Conservation (phyloP, 108 stramenopile genomes). For the Cyclotella baltica region DNA sequence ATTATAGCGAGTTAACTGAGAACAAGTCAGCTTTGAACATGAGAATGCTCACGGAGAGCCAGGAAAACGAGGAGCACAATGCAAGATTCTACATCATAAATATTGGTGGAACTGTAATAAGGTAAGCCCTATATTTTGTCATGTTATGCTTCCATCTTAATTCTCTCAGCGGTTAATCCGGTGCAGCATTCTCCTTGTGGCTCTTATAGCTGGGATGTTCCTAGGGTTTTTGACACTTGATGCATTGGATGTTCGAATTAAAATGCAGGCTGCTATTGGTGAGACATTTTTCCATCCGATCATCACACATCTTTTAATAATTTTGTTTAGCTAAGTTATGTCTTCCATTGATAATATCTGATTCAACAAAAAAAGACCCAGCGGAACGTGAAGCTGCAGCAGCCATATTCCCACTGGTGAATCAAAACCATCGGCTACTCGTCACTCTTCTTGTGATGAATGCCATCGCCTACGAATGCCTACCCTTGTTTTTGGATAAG, state of each 20-base stretch:
- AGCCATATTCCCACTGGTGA: slow-evolving; percentile 55
- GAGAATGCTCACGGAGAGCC: neutral
- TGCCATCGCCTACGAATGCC: slow-evolving; percentile 85
- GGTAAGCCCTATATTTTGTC: slow-evolving; percentile 10
- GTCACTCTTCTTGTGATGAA: slow-evolving; percentile 92
- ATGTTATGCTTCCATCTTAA: too few relatives aligned
- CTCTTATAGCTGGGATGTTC: slow-evolving; percentile 80
- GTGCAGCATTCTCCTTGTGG: slow-evolving; percentile 67
- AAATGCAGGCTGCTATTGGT: slow-evolving; percentile 49
- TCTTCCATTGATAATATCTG: neutral
- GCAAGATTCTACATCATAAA: slow-evolving; percentile 7
- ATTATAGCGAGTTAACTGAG: neutral
- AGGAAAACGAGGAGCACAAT: neutral
- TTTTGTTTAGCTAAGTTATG: neutral
- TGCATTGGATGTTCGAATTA: slow-evolving; percentile 70
- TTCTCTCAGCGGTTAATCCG: too few relatives aligned
- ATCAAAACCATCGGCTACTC: slow-evolving; percentile 84
- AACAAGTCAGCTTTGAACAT: neutral
- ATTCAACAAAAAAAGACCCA: slow-evolving; percentile 20
- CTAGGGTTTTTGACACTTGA: slow-evolving; percentile 87
- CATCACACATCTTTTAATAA: too few relatives aligned
- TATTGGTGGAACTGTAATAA: neutral
- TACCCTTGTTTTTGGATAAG: slow-evolving; percentile 90
- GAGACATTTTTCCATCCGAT: neutral
- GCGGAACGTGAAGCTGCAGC: slow-evolving; percentile 53